These are phyloP conservation scores for Mortierella claussenii DNA, from an alignment of 192 early-diverging fungal species.

Conservation along the genomic window DNA sequence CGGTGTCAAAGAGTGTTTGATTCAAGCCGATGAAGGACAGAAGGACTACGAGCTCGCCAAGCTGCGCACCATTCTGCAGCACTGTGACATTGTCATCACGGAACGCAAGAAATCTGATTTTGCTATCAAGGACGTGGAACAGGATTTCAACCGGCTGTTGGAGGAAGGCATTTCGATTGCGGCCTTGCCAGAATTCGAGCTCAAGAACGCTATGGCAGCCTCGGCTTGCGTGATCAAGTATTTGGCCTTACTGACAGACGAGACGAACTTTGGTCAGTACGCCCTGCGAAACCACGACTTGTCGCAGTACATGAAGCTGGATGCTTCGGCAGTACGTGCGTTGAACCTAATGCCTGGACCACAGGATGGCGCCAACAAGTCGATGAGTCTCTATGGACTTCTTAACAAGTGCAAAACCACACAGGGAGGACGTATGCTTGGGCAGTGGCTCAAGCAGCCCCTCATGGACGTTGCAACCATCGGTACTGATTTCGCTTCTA, in stretches of 20 bases:
- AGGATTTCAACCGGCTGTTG: conserved; percentile 87
- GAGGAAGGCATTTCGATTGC: conserved; percentile 71
- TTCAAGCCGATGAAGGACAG: conserved; percentile 64
- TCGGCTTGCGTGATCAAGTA: conserved; percentile 79
- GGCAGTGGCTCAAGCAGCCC: conserved; percentile 95
- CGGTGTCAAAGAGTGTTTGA: conserved; percentile 91
- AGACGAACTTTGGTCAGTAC: conserved; percentile 85
- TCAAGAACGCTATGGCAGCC: conserved; percentile 75
- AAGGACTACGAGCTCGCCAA: conserved; percentile 78
- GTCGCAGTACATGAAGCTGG: conserved; percentile 92
- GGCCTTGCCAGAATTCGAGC: conserved; percentile 76
- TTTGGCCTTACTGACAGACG: conserved; percentile 76
- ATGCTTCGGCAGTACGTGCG: conserved; percentile 88
- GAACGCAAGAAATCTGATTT: conserved; percentile 74
- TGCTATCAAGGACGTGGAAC: conserved; percentile 79
- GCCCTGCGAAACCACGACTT: conserved; percentile 76
- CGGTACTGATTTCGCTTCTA: conserved; percentile 46
- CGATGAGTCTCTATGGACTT: conserved; percentile 76
- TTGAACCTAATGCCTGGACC: conserved; percentile 85
- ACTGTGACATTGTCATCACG: conserved; percentile 84
- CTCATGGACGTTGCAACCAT: conserved; percentile 79
- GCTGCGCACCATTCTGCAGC: conserved; percentile 73
- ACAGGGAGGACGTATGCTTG: conserved; percentile 85
- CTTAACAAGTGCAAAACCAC: conserved; percentile 91
- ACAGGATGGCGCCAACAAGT: conserved; percentile 68